A percentile compares a stretch with the other conserved stretches of the same genome.
Evolutionary conservation across 2,329 filamentous ascomycete genomes (phyloP).

Genomic region (Cyanodermella asteris): DNA sequence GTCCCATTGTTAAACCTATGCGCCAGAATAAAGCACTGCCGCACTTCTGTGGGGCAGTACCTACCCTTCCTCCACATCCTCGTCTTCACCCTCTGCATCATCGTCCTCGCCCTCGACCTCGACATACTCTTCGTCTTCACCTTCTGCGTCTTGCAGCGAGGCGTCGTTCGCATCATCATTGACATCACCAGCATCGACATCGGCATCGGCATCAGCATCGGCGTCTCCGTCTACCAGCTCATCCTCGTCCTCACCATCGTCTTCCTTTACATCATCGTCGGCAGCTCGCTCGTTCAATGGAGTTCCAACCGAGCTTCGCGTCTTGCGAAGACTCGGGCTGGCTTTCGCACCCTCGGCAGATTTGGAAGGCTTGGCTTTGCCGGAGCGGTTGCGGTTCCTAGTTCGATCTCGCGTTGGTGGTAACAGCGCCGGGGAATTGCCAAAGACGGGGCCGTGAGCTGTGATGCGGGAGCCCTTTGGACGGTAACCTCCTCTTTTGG

Average conservation of each 20-base stretch:
- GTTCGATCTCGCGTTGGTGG: neutral
- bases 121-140: too few species aligned
- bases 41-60: too few species aligned
- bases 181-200: conserved; percentile 1
- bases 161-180: too few species aligned
- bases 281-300: conserved; percentile 1
- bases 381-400: neutral
- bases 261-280: conserved; percentile 5
- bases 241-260: conserved; percentile 4
- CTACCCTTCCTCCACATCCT: too few species aligned
- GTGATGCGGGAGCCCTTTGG: conserved; percentile 4
- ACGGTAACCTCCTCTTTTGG: conserved; percentile 7
- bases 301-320: neutral
- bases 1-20: too few species aligned
- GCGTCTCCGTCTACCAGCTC: conserved; percentile 4
- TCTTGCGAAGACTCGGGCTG: too few species aligned
- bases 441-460: conserved; percentile 1
- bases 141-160: too few species aligned
- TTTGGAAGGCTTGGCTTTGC: conserved; percentile 1
- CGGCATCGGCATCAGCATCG: conserved; percentile 1
- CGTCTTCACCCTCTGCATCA: too few species aligned
- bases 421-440: neutral
- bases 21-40: too few species aligned
- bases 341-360: neutral
- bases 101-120: too few species aligned